Base-by-base conservation (phyloP, 202 grass and related monocot species). In the Elaeis oleifera region DNA sequence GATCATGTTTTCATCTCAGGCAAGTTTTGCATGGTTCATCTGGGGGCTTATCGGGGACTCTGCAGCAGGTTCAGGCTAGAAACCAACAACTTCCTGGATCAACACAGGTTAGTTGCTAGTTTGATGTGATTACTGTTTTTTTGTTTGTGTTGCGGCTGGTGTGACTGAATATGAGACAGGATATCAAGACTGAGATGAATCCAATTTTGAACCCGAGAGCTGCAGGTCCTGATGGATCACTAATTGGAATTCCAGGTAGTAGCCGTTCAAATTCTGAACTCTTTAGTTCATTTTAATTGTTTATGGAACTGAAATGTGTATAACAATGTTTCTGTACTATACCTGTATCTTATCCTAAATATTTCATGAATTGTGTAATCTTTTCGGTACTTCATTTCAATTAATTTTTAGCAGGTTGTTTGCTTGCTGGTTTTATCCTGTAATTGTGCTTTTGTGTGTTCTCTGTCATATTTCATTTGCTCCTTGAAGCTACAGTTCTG, bases 121-220 rank as follows among this genome's bases (percentile, higher is more conserved):
- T 20, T 31, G 53, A 25, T 59, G 53, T 60, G 4, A 31, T 72
- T 56, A 22, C 31, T 75, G n/a, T 53, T 11, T 65, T 51, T 65
- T 51, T 16, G 62, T 39, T 49, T 60, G 1, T 49, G 13, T 4
- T 57, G 54, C 64, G 79, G 22, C 28, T 81, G 18, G 70, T 49
- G 48, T 24, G 71, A 68, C 51, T 80, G 18, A 25, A 84, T 52
- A 58, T 78, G 50, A 80, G 56, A 28, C 78, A 99, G 95, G 72
- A 67, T 64, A 99, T 99, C 59, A 99, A 99, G 79, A 85, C 72
- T 56, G 95, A 99, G 73, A 87, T 90, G 29, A 99, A 90, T 87
- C 73, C 85, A 27, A 54, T 90, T 76, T 77, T 99, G 83, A 83
- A 80, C 60, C 85, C 89, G 25, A 83, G 95, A 80, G 67, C 67